Evolutionary conservation across 1,284 basidiomycete species (phyloP), one percentile per base, ranked within the genome.

Genomic region (Quambalaria eucalypti): DNA sequence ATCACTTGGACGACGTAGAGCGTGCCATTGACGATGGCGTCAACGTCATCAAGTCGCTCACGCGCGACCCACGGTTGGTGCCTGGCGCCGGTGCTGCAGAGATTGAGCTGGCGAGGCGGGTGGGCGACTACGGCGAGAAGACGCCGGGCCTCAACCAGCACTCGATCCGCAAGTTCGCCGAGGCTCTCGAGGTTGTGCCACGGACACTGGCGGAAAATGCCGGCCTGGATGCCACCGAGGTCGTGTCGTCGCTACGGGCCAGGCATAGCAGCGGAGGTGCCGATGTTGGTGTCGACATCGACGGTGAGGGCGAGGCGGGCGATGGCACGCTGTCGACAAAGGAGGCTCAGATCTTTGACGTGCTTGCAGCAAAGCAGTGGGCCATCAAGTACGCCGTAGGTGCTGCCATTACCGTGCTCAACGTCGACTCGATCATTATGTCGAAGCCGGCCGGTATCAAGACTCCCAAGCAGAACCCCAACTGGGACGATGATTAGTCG

Each of bases 11-110:
- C 76, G 95, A 98, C 76, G 83, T 98, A 25, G 87, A 99, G 77
- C 84, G 95, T 28, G 90, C 92, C 28, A 83, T 99, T 52, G 95
- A 98, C 73, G 93, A 98, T 71, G 95, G 93, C 26, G 90, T 95
- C 65, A 93, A 91, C 77, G 92, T 95, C 42, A 87, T 99, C 78
- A 95, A 97, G 78, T 83, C 88, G 28, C 78, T 99, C 56, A 79
- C 97, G 64, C 90, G 91, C 71, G 95, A 99, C 71, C 81, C 85
- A 25, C 80, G 92, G 47, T 81, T 97, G 51, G 88, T 98, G 1
- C 87, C 95, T 5, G 95, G 95, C 14, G 95, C 91, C 1, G 95
- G 95, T 23, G 90, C 93, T 1, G 84, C 86, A 29, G 95, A 99
- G 78, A 81, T 97, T 50, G 93, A 93, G 78, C 82, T 98, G 25